phyloP scores from a whole-genome alignment of 352 stramenopile genomes.

The Thalassiosira ordinaria region DNA sequence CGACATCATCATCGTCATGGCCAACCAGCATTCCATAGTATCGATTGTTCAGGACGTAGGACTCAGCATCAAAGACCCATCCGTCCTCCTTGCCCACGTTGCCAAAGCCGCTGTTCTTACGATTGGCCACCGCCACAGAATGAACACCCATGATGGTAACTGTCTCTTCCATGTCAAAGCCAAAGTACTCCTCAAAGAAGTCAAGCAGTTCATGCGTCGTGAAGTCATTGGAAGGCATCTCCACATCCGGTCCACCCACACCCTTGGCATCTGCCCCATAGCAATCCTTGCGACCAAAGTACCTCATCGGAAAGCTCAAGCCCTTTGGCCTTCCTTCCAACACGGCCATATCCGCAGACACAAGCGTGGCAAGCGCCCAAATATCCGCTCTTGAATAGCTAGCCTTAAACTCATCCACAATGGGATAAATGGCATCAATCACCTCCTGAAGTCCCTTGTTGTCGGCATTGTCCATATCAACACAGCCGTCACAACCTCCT shows the following conservation, averaged over 20 bases:
- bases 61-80: conserved; percentile 37
- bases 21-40: conserved; percentile 54
- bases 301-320: conserved; percentile 18
- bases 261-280: conserved; percentile 18
- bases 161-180: conserved; percentile 42
- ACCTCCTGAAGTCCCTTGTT: conserved; percentile 53
- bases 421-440: conserved; percentile 47
- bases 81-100: conserved; percentile 30
- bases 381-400: conserved; percentile 58
- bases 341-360: conserved; percentile 22
- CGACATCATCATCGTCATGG: neutral
- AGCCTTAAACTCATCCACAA: conserved; percentile 40
- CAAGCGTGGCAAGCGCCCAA: conserved; percentile 57
- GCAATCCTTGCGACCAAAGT: conserved; percentile 28
- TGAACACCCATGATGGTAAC: conserved; percentile 67
- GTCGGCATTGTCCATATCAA: conserved; percentile 26
- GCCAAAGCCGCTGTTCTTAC: conserved; percentile 22
- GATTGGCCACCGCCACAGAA: conserved; percentile 24
- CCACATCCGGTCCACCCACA: conserved; percentile 2
- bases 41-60: conserved; percentile 48
- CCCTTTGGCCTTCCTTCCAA: neutral
- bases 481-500: conserved; percentile 56
- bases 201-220: conserved; percentile 31
- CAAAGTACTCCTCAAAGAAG: conserved; percentile 52
- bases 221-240: conserved; percentile 15